These are phyloP conservation scores for Eimeria praecox DNA, from an alignment of 169 alveolate genomes.

Conservation along the genomic window DNA sequence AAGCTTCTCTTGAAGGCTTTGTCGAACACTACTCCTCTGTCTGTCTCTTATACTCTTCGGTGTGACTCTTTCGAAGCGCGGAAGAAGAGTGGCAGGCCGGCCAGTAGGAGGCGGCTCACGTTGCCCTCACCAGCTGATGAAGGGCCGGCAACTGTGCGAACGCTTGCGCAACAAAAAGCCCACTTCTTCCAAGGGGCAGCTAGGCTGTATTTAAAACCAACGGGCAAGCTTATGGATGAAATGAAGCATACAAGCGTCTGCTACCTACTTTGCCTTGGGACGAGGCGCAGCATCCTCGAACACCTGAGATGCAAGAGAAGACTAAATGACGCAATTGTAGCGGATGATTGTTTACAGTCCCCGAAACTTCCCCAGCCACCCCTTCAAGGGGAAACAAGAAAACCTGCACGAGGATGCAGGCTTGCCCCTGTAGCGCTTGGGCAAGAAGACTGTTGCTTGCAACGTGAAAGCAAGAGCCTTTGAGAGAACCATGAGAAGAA, in stretches of 20 bases:
- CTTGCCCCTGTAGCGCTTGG: constrained; percentile 41
- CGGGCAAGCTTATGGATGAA: neutral
- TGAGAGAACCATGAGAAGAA: constrained; percentile 14
- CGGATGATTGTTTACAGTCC: neutral
- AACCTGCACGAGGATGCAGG: neutral
- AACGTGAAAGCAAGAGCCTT: constrained; percentile 41
- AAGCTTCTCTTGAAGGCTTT: neutral
- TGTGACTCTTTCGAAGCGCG: neutral
- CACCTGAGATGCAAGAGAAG: neutral
- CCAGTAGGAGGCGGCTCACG: neutral
- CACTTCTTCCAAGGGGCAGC: neutral
- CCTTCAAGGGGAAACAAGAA: neutral
- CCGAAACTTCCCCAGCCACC: neutral
- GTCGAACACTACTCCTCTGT: neutral
- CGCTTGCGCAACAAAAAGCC: neutral
- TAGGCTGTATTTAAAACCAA: neutral
- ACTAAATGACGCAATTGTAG: neutral
- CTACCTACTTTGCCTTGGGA: neutral
- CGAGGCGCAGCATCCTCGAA: neutral
- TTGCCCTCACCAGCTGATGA: neutral
- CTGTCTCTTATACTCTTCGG: neutral
- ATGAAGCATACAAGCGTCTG: neutral
- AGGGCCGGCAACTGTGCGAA: neutral
- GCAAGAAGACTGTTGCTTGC: constrained; percentile 49
- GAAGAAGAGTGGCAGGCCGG: neutral